Base-by-base conservation (phyloP, 208 protist genomes). In the Acanthamoeba polyphaga region DNA sequence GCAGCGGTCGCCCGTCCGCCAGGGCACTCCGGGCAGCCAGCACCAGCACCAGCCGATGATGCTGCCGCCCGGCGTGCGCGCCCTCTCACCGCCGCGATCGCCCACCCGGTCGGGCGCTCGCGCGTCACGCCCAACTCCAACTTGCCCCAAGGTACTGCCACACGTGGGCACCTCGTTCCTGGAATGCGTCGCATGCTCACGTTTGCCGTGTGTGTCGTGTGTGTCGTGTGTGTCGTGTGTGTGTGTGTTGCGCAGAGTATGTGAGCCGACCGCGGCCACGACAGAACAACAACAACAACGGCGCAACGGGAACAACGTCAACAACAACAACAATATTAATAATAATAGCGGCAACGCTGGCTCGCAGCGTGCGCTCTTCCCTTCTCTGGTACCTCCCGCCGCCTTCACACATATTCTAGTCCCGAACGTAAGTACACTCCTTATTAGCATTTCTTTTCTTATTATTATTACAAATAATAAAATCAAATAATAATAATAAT, bases 51-150 rank as follows among this genome's bases (percentile, higher is more conserved):
- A 82, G 74, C 74, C 74, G 74, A 19, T 53, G 74, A 19, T 32
- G 43, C 29, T 32, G 19, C 34, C 34, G 7, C 27, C 43, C 22
- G 74, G 74, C 34, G 34, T 32, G 74, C 74, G 74, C 22, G 27
- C 74, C 38, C 74, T 82, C 74, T 82, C 74, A 9, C 74, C 74
- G 22, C 74, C 74, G 19, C 74, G 74, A n/a, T 82, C 74, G n/a
- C 74, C 74, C 74, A 82, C n/a, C 74, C 74, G 74, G 10, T 17
- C 74, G 38, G 12, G 34, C 7, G 19, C 27, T 7, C 34, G 74
- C 74, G 74, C 51, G 74, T 74, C 32, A 10, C 66, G 17, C 53
- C 53, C 53, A 58, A 58, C 17, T 29, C 64, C 64, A 34, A 32
- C 64, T 27, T 27, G 64, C 24, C 64, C 8, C 64, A 72, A 72